Conservation (phyloP, 2,329 filamentous ascomycete species). For the Scolecobasidium constrictum region DNA sequence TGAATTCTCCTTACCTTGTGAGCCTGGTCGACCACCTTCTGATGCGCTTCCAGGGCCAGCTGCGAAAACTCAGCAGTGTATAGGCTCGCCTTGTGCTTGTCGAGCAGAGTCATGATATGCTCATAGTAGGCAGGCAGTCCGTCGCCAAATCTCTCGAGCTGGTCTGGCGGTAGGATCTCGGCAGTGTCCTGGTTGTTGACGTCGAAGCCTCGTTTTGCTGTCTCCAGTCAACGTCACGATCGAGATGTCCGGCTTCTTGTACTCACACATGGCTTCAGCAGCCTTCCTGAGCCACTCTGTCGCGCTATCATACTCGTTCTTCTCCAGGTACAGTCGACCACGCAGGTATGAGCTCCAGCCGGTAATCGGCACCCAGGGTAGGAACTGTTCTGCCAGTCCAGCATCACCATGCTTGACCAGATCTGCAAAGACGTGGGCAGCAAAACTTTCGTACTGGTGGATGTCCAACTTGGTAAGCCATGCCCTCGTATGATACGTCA, state of each 20-base stretch:
- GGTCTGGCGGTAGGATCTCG: slow-evolving; percentile 63
- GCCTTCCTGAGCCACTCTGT: slow-evolving; percentile 71
- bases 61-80: slow-evolving; percentile 77
- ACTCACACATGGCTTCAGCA: slow-evolving; percentile 69
- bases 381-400: slow-evolving; percentile 48
- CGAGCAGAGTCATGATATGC: slow-evolving; percentile 75
- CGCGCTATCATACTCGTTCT: slow-evolving; percentile 63
- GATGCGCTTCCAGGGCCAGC: slow-evolving; percentile 43
- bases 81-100: slow-evolving; percentile 64
- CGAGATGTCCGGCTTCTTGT: neutral
- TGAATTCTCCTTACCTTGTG: slow-evolving; percentile 20
- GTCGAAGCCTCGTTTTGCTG: slow-evolving; percentile 24
- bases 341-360: slow-evolving; percentile 67
- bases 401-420: slow-evolving; percentile 32
- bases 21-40: neutral
- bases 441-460: slow-evolving; percentile 27
- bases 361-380: slow-evolving; percentile 50
- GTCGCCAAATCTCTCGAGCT: slow-evolving; percentile 56
- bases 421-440: slow-evolving; percentile 29
- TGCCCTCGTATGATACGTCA: slow-evolving; percentile 36
- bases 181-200: slow-evolving; percentile 32
- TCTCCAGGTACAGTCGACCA: slow-evolving; percentile 64
- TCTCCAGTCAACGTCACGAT: too few relatives aligned
- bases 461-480: slow-evolving; percentile 32
- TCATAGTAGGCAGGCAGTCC: slow-evolving; percentile 78